These are phyloP conservation scores for Plasmodium blacklocki DNA, from an alignment of 169 alveolate genomes.

Conservation along the genomic window DNA sequence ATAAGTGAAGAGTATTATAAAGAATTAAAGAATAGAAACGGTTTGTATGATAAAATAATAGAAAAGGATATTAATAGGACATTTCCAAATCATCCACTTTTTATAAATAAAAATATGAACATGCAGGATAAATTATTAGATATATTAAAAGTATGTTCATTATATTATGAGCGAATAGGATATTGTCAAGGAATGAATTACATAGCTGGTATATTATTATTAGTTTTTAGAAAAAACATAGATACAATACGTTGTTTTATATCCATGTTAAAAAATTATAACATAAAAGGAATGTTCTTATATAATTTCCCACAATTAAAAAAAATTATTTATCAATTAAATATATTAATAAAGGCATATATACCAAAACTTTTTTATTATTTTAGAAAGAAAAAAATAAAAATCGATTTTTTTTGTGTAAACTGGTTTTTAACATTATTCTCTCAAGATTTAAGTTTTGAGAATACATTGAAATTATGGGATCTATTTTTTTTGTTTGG, in stretches of 20 bases:
- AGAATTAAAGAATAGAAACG: slow-evolving; percentile 5
- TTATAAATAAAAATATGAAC: not conserved
- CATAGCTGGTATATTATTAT: slow-evolving; percentile 44
- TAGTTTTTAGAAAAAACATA: slow-evolving; percentile 41
- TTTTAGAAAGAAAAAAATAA: slow-evolving; percentile 48
- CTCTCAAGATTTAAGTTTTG: slow-evolving; percentile 49
- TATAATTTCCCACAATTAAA: slow-evolving; percentile 48
- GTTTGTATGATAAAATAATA: slow-evolving; percentile 27
- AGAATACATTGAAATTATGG: slow-evolving; percentile 58
- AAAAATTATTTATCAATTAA: slow-evolving; percentile 45
- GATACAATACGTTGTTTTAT: slow-evolving; percentile 55
- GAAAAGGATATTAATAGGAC: slow-evolving; percentile 57
- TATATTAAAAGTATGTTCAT: slow-evolving; percentile 37
- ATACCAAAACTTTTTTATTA: slow-evolving; percentile 26
- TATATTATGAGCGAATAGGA: slow-evolving; percentile 41
- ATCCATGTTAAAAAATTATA: slow-evolving; percentile 24
- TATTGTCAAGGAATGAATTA: slow-evolving; percentile 75
- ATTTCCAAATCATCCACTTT: slow-evolving; percentile 13
- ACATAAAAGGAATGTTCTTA: slow-evolving; percentile 51
- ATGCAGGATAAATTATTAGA: slow-evolving; percentile 46
- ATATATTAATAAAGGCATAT: slow-evolving; percentile 32
- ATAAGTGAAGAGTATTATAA: slow-evolving; percentile 27
- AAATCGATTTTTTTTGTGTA: slow-evolving; percentile 48
- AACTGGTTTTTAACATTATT: slow-evolving; percentile 67
- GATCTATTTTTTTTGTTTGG: slow-evolving; percentile 62